Percentiles rank a stretch among this genome's conserved stretches.
Conservation (phyloP, 202 grass and related monocot species). For the Dendrocalamus latiflorus region DNA sequence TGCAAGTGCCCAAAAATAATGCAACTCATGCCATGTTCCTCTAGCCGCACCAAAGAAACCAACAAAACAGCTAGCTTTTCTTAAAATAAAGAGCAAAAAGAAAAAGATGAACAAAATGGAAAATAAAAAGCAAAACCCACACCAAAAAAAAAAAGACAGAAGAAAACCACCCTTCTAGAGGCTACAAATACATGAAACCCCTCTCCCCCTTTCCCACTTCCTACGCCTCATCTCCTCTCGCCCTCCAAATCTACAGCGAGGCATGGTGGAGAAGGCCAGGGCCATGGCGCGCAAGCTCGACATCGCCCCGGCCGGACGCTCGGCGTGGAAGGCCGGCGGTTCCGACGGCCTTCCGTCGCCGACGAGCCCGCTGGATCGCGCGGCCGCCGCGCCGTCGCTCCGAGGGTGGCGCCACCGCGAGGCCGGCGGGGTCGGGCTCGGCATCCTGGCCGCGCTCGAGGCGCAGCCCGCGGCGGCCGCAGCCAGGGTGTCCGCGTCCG, state of each 20-base stretch:
- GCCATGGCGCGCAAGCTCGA: slow-evolving; percentile 28
- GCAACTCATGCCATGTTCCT: not conserved
- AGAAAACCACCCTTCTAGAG: slow-evolving; percentile 8
- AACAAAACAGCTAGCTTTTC: slow-evolving; percentile 11
- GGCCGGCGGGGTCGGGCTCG: slow-evolving; percentile 61
- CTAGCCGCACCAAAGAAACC: not conserved
- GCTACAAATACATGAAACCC: slow-evolving; percentile 42
- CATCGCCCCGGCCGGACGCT: no score
- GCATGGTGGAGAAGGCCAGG: slow-evolving; percentile 47
- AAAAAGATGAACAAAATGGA: not conserved
- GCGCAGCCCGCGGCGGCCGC: not conserved
- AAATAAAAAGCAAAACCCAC: no score
- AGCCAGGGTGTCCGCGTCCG: slow-evolving; percentile 17
- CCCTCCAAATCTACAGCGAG: not conserved
- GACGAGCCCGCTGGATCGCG: slow-evolving; percentile 53
- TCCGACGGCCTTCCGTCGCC: slow-evolving; percentile 39
- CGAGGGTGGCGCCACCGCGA: slow-evolving; percentile 65
- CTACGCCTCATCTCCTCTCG: not conserved
- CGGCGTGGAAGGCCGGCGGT: slow-evolving; percentile 12
- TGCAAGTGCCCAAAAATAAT: not conserved
- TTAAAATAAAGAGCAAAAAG: not conserved
- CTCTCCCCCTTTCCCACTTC: not conserved
- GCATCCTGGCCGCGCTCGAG: slow-evolving; percentile 79
- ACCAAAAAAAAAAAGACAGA: no score
- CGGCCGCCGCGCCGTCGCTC: not conserved